Conservation (phyloP, 106 monocot genomes). For the Platanthera guangdongensis region DNA sequence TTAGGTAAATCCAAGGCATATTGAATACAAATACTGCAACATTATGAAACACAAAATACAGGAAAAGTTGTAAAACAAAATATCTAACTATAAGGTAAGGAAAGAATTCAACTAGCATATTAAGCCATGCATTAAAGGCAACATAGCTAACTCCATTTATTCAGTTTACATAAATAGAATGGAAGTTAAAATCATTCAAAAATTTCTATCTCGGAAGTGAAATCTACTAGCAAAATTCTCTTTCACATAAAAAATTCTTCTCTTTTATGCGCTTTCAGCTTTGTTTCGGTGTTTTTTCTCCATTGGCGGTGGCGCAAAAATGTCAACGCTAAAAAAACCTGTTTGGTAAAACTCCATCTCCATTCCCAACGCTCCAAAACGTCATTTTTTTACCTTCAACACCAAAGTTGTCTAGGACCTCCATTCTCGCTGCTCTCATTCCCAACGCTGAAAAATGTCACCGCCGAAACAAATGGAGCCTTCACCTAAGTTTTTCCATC, state of each 20-base stretch:
- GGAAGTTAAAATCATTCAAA: not conserved
- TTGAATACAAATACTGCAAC: not conserved
- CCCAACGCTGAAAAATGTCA: too few relatives aligned
- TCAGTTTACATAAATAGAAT: not conserved
- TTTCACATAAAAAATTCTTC: not conserved
- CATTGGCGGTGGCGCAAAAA: too few relatives aligned
- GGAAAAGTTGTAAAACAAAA: not conserved
- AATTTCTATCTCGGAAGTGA: not conserved
- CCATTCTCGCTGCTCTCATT: too few relatives aligned
- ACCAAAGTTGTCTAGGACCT: too few relatives aligned
- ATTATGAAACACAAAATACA: not conserved
- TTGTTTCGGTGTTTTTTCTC: too few relatives aligned
- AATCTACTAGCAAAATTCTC: not conserved
- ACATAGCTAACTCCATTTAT: not conserved
- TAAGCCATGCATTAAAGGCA: not conserved
- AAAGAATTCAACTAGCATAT: not conserved
- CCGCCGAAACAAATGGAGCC: too few relatives aligned
- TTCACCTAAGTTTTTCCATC: not conserved
- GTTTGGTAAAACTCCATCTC: too few relatives aligned
- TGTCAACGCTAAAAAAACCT: too few relatives aligned
- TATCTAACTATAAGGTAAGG: not conserved
- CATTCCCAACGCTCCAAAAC: too few relatives aligned
- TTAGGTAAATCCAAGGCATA: not conserved
- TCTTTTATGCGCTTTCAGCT: not conserved
- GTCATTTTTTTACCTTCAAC: too few relatives aligned